phyloP scores from a whole-genome alignment of 2,329 filamentous ascomycete genomes.

The Penicillium sp. region DNA sequence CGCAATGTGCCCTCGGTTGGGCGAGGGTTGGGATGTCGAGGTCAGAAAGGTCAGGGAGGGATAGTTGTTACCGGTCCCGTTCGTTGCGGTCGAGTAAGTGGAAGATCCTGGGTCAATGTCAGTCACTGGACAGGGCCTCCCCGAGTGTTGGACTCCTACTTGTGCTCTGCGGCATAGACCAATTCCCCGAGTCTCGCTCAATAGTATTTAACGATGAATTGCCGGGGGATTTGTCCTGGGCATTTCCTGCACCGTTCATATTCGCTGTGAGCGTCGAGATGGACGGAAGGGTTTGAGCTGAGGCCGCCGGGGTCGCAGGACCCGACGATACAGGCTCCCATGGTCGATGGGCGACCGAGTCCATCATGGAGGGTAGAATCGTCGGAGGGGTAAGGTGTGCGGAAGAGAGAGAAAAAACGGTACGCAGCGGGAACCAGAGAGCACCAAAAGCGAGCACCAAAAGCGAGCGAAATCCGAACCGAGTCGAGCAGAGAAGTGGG shows the following conservation, averaged over 20 bases:
- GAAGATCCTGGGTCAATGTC: conserved; percentile 44
- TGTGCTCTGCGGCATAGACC: conserved; percentile 58
- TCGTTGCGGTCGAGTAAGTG: conserved; percentile 50
- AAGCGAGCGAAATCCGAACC: background rate
- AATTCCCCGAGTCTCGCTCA: conserved; percentile 60
- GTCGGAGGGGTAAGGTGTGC: background rate
- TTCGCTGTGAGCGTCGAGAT: conserved; percentile 50
- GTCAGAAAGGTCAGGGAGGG: conserved; percentile 46
- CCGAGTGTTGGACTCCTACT: background rate
- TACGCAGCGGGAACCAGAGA: conserved; percentile 2
- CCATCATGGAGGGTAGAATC: conserved; percentile 32
- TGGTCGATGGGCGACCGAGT: conserved; percentile 44
- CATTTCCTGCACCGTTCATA: conserved; percentile 34
- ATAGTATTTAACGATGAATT: conserved; percentile 47
- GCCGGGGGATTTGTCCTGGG: conserved; percentile 45
- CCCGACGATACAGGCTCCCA: conserved; percentile 44
- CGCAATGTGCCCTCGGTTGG: conserved; percentile 41
- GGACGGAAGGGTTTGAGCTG: conserved; percentile 47
- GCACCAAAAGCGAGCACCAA: background rate
- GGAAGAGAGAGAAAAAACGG: background rate
- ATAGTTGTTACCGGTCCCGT: conserved; percentile 44
- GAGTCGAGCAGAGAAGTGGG: too few species aligned
- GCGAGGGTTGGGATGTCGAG: conserved; percentile 48
- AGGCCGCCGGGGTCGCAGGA: conserved; percentile 35
- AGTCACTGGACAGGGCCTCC: background rate